These are phyloP conservation scores for Colletotrichum sublineola DNA, from an alignment of 2,329 filamentous ascomycete genomes.

Conservation along the genomic window DNA sequence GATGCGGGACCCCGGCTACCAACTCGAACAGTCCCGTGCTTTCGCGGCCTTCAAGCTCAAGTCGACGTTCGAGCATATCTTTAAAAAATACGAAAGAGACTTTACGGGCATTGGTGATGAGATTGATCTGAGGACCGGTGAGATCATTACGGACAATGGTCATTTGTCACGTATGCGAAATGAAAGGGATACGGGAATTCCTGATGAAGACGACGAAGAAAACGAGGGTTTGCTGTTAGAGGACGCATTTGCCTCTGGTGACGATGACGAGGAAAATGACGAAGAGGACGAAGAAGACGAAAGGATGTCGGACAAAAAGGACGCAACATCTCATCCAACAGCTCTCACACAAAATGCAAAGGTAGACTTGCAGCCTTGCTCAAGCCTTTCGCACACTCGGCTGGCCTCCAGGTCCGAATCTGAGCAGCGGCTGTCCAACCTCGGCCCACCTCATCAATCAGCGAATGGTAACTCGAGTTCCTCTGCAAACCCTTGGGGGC, in stretches of 20 bases:
- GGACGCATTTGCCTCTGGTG: slow-evolving; percentile 46
- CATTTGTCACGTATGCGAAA: slow-evolving; percentile 76
- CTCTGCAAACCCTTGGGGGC: slow-evolving; percentile 35
- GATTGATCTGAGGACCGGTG: slow-evolving; percentile 85
- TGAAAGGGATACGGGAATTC: slow-evolving; percentile 63
- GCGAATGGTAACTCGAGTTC: slow-evolving; percentile 41
- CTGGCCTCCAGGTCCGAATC: background rate
- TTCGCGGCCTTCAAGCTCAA: slow-evolving; percentile 81
- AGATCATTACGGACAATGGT: slow-evolving; percentile 91
- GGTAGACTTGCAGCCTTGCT: background rate
- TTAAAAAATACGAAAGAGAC: slow-evolving; percentile 87
- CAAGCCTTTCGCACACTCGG: slow-evolving; percentile 19
- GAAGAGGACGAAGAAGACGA: slow-evolving; percentile 49
- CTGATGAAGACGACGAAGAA: slow-evolving; percentile 51
- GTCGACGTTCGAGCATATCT: slow-evolving; percentile 88
- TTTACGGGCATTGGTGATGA: slow-evolving; percentile 89
- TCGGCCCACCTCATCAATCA: slow-evolving; percentile 43
- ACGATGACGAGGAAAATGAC: slow-evolving; percentile 48
- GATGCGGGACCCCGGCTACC: slow-evolving; percentile 65
- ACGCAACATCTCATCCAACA: slow-evolving; percentile 22
- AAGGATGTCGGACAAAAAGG: slow-evolving; percentile 42
- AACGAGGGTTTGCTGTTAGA: slow-evolving; percentile 52
- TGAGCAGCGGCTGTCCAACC: slow-evolving; percentile 42
- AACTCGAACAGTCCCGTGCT: slow-evolving; percentile 72
- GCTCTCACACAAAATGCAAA: slow-evolving; percentile 43